Evolutionary conservation across 805 yeast species (phyloP).

Genomic region (Starmerella apicola): DNA sequence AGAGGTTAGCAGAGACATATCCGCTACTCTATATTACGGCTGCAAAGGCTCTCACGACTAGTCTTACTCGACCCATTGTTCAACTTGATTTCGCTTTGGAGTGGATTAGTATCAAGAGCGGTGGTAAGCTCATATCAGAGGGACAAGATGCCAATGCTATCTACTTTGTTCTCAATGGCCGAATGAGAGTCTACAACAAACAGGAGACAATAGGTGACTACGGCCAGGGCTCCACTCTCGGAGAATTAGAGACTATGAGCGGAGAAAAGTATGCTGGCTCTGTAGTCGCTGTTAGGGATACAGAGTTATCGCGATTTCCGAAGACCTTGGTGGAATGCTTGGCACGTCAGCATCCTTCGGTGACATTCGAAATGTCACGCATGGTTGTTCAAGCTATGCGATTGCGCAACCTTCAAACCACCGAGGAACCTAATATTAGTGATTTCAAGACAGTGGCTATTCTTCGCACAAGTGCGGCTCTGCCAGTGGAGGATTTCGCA

Average conservation of each 20-base stretch:
- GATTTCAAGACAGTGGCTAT: slow-evolving; percentile 73
- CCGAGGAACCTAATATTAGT: slow-evolving; percentile 23
- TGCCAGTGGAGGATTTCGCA: slow-evolving; percentile 85
- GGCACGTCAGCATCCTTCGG: slow-evolving; percentile 73
- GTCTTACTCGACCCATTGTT: slow-evolving; percentile 53
- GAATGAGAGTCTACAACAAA: slow-evolving; percentile 14
- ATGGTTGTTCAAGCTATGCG: slow-evolving; percentile 49
- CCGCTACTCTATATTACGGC: slow-evolving; percentile 65
- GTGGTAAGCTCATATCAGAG: slow-evolving; percentile 64
- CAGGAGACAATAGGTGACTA: slow-evolving; percentile 50
- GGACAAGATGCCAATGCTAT: slow-evolving; percentile 80
- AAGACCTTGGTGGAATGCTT: slow-evolving; percentile 75
- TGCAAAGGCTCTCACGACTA: slow-evolving; percentile 58
- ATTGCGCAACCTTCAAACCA: slow-evolving; percentile 6
- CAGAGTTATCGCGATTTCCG: slow-evolving; percentile 89
- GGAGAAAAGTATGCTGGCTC: slow-evolving; percentile 54
- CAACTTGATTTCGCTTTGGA: slow-evolving; percentile 84
- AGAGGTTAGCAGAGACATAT: slow-evolving; percentile 56
- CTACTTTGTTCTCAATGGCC: slow-evolving; percentile 17
- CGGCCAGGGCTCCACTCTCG: slow-evolving; percentile 90
- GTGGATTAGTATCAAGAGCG: slow-evolving; percentile 88
- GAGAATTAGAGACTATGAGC: slow-evolving; percentile 86
- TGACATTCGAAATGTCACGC: slow-evolving; percentile 80
- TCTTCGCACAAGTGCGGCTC: slow-evolving; percentile 61
- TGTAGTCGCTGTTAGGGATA: slow-evolving; percentile 73